phyloP scores from a whole-genome alignment of 352 stramenopile species.

The Phytophthora cryptogea region DNA sequence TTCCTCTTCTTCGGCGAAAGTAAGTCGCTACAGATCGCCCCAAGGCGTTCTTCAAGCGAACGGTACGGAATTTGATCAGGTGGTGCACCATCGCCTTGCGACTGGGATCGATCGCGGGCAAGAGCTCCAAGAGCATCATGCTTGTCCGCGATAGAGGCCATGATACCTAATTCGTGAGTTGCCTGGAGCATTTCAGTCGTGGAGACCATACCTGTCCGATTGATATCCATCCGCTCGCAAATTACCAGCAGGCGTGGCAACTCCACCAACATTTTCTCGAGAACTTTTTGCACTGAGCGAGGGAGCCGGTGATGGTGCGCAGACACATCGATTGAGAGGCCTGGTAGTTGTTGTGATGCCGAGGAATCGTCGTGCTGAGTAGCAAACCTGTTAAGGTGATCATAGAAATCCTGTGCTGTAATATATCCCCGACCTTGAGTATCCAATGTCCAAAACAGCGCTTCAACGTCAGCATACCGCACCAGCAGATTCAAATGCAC shows the following conservation, averaged over 20 bases:
- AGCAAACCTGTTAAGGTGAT: slow-evolving; percentile 55
- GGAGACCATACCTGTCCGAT: slow-evolving; percentile 48
- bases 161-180: slow-evolving; percentile 64
- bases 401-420: slow-evolving; percentile 59
- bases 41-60: slow-evolving; percentile 48
- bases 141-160: slow-evolving; percentile 59
- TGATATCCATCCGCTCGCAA: slow-evolving; percentile 50
- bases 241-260: slow-evolving; percentile 47
- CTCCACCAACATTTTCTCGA: slow-evolving; percentile 67
- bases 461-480: slow-evolving; percentile 71
- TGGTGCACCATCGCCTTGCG: not conserved
- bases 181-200: slow-evolving; percentile 51
- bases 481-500: slow-evolving; percentile 65
- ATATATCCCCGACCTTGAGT: slow-evolving; percentile 68
- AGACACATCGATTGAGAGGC: slow-evolving; percentile 30
- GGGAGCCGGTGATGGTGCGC: slow-evolving; percentile 20
- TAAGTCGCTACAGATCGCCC: slow-evolving; percentile 63
- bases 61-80: slow-evolving; percentile 50
- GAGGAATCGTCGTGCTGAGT: slow-evolving; percentile 12
- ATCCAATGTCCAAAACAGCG: slow-evolving; percentile 78
- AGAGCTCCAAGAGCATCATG: slow-evolving; percentile 60
- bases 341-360: slow-evolving; percentile 36
- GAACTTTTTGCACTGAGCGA: slow-evolving; percentile 72
- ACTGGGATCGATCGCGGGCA: slow-evolving; percentile 4
- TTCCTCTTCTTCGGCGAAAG: slow-evolving; percentile 68